Evolutionary conservation across 2,329 filamentous ascomycete species (phyloP).

Genomic region (Exophiala lecanii-corni): DNA sequence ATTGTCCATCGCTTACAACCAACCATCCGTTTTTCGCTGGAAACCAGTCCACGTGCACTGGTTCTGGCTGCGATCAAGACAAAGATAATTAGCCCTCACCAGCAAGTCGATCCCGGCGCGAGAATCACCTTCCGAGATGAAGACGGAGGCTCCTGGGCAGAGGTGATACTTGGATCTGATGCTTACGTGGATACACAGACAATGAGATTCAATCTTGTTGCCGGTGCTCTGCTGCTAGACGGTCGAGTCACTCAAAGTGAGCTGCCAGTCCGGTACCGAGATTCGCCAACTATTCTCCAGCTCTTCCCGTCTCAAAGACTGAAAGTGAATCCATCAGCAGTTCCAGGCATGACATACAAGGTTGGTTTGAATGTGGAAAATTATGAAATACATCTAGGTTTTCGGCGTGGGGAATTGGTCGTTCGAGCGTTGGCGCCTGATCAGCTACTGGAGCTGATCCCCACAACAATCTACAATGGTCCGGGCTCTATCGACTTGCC

Average conservation of each 20-base stretch:
- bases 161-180: not conserved
- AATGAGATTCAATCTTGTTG: slow-evolving; percentile 43
- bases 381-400: slow-evolving; percentile 53
- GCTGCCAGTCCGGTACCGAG: slow-evolving; percentile 49
- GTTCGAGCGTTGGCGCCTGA: slow-evolving; percentile 38
- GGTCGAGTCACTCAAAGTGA: slow-evolving; percentile 45
- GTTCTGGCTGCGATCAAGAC: slow-evolving; percentile 2
- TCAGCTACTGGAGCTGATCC: slow-evolving; percentile 35
- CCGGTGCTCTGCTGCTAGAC: slow-evolving; percentile 48
- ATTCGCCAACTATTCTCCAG: slow-evolving; percentile 40
- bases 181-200: slow-evolving; percentile 27
- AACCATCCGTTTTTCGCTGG: slow-evolving; percentile 36
- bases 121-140: slow-evolving; percentile 4
- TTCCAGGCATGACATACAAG: slow-evolving; percentile 52
- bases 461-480: slow-evolving; percentile 27
- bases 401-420: slow-evolving; percentile 37
- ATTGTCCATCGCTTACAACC: slow-evolving; percentile 36
- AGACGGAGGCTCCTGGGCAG: slow-evolving; percentile 4
- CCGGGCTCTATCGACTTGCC: slow-evolving; percentile 47
- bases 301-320: slow-evolving; percentile 54
- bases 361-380: slow-evolving; percentile 35
- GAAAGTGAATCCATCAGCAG: slow-evolving; percentile 48
- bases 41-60: slow-evolving; percentile 16
- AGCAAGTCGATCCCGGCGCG: not conserved
- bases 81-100: slow-evolving; percentile 1